Base-by-base conservation (phyloP, 495 filamentous ascomycete species). In the Talaromyces wortmannii region DNA sequence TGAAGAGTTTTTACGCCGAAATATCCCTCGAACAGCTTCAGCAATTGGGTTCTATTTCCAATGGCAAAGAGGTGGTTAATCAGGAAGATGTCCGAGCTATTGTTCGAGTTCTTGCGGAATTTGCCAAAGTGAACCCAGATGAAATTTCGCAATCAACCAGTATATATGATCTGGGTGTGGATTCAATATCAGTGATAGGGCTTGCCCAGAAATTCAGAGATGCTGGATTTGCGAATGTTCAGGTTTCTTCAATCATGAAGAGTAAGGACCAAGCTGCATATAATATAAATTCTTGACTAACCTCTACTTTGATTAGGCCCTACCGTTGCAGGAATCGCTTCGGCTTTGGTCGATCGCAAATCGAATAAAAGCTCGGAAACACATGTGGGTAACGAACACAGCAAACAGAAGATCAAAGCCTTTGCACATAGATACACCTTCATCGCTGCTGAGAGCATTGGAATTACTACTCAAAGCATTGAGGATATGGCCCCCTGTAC, bases 131-230 rank as follows among this genome's bases (percentile, higher is more conserved):
- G 6, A 59, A 76, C 7, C 33, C 53, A 0, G 60, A 59, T 4
- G 66, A 74, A 1, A 76, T 91, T 33, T 71, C 63, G 2, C 69
- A 72, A 13, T 71, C 71, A 1, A 80, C 85, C 0, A 92, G 79
- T 31, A 81, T 95, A 31, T 95, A 90, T 59, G 88, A 94, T 50
- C 70, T 95, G 2, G 90, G 90, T 0, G 73, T 92, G 6, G 91
- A 94, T 63, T 92, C 89, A 0, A 89, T 95, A 12, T 88, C 87
- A 0, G 85, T 86, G 3, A 82, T 91, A 18, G 78, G 81, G 18
- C 74, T 95, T 51, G 67, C 81, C 11, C 67, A 76, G 0, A 60
- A 59, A n/a, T 66, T 88, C 13, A 82, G 77, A 53, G 65, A 71
- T 11, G 63, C 67, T 1, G 82, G 85, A 0, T 78, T 90, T 55